Conservation (phyloP, 495 filamentous ascomycete genomes). For the Pseudotulostoma volvatum region DNA sequence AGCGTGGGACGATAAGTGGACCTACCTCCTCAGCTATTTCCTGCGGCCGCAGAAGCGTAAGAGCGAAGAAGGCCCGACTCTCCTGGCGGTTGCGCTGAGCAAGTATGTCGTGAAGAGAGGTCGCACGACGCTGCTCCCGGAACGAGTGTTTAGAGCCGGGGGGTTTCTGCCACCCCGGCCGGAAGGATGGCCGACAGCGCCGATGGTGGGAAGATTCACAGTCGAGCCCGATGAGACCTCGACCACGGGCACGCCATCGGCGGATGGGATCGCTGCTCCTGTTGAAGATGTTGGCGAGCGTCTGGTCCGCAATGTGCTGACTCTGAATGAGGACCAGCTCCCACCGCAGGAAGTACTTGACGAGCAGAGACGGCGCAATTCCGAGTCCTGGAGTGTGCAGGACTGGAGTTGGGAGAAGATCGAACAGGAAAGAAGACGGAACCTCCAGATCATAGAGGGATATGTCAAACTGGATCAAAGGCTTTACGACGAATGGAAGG, state of each 20-base stretch:
- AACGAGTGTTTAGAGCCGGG: constrained; percentile 50
- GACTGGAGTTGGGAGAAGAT: constrained; percentile 40
- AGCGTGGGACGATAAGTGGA: constrained; percentile 73
- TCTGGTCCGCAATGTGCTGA: constrained; percentile 5
- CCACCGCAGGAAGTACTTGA: constrained; percentile 14
- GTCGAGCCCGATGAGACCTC: constrained; percentile 8
- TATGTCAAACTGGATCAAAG: constrained; percentile 35
- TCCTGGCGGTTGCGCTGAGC: constrained; percentile 60
- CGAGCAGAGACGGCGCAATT: constrained; percentile 19
- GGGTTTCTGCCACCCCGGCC: constrained; percentile 40
- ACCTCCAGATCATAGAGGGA: constrained; percentile 35
- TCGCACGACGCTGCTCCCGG: constrained; percentile 68
- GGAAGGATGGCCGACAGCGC: constrained; percentile 4
- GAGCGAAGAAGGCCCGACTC: constrained; percentile 32
- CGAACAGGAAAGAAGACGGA: constrained; percentile 39
- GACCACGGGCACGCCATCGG: constrained; percentile 20
- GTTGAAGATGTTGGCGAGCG: constrained; percentile 18
- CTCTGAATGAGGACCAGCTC: constrained; percentile 21
- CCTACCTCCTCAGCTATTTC: constrained; percentile 60
- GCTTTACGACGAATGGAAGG: constrained; percentile 25
- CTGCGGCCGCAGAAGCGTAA: constrained; percentile 33
- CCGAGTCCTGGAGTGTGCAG: constrained; percentile 18
- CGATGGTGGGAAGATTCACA: constrained; percentile 1
- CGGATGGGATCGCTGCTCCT: constrained; percentile 18
- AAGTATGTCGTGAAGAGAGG: constrained; percentile 90